phyloP scores from a whole-genome alignment of 208 protist genomes.

The Angomonas ambiguus region DNA sequence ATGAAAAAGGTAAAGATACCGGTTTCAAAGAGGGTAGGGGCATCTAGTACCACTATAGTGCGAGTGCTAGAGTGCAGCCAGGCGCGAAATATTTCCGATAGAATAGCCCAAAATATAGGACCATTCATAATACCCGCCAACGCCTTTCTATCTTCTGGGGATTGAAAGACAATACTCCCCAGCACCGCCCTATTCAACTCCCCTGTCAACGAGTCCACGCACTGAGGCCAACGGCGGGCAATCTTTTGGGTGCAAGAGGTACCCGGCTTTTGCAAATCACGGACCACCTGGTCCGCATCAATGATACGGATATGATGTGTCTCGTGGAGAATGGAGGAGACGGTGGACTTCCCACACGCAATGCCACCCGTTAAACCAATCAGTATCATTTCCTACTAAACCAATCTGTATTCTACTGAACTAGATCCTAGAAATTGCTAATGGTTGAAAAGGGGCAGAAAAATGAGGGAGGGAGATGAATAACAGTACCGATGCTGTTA shows the following conservation, averaged over 20 bases:
- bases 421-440: too few relatives aligned
- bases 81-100: conserved; percentile 34
- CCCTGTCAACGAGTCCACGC: conserved; percentile 51
- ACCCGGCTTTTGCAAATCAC: conserved; percentile 65
- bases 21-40: conserved; percentile 84
- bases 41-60: conserved; percentile 78
- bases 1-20: conserved; percentile 75
- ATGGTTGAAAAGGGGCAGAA: conserved; percentile 9
- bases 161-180: conserved; percentile 71
- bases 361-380: conserved; percentile 92
- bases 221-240: conserved; percentile 61
- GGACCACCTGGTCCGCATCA: conserved; percentile 74
- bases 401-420: background rate
- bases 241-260: conserved; percentile 60
- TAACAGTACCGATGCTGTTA: background rate
- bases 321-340: conserved; percentile 43
- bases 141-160: conserved; percentile 41
- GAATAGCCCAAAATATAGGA: conserved; percentile 68
- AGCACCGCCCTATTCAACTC: conserved; percentile 62
- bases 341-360: conserved; percentile 88
- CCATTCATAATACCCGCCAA: conserved; percentile 75
- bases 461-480: conserved; percentile 11
- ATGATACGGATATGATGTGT: conserved; percentile 65
- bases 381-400: conserved; percentile 52
- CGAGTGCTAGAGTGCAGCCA: conserved; percentile 47